Conservation (phyloP, 768 basidiomycete species). For the Mrakia frigida region DNA sequence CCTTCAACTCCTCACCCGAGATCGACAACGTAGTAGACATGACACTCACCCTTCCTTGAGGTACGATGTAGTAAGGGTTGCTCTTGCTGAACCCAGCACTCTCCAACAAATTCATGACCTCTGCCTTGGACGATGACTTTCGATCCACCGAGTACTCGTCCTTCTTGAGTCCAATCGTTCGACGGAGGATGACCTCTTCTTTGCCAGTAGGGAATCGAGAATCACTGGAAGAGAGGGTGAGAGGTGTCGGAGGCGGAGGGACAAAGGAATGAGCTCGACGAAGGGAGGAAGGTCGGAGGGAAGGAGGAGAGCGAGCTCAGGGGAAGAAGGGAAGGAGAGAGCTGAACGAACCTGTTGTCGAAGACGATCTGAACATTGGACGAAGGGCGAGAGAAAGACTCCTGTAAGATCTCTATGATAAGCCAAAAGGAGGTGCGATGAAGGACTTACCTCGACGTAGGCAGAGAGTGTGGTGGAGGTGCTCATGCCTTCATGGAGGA, state of each 20-base stretch:
- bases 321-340: background rate
- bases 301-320: background rate
- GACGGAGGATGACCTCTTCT: slow-evolving; percentile 76
- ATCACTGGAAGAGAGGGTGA: slow-evolving; percentile 54
- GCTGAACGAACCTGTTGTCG: slow-evolving; percentile 54
- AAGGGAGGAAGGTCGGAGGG: background rate
- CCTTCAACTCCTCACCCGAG: background rate
- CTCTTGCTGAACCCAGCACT: slow-evolving; percentile 94
- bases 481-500: slow-evolving; percentile 91
- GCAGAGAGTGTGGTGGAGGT: slow-evolving; percentile 84
- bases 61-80: slow-evolving; percentile 99
- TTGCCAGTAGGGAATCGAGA: slow-evolving; percentile 88
- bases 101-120: slow-evolving; percentile 95
- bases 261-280: background rate
- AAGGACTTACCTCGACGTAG: slow-evolving; percentile 57
- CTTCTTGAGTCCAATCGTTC: slow-evolving; percentile 96
- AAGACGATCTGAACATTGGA: slow-evolving; percentile 66
- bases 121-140: slow-evolving; percentile 91
- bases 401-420: background rate
- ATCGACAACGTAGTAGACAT: background rate
- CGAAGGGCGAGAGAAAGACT: background rate
- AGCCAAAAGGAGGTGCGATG: background rate
- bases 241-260: background rate
- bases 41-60: slow-evolving; percentile 80
- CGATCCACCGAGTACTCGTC: slow-evolving; percentile 96